Conservation (phyloP, 2,329 filamentous ascomycete species). For the Fusarium sterilihyphosum region DNA sequence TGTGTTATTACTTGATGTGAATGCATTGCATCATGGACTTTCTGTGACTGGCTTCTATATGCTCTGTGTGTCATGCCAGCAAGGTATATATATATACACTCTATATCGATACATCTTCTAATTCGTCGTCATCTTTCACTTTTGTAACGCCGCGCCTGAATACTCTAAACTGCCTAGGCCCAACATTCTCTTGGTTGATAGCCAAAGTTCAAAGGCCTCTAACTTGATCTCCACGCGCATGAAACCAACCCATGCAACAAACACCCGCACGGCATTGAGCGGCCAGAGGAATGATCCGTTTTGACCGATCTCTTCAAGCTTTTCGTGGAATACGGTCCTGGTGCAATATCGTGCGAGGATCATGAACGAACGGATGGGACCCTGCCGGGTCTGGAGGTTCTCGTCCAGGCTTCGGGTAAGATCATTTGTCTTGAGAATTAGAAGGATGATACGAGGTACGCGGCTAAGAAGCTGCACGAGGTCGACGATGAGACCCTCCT, state of each 20-base stretch:
- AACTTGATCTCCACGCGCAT: slow-evolving; percentile 71
- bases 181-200: slow-evolving; percentile 62
- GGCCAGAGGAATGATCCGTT: slow-evolving; percentile 68
- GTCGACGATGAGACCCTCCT: slow-evolving; percentile 88
- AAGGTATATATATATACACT: slow-evolving; percentile 34
- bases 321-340: slow-evolving; percentile 72
- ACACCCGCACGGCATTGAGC: slow-evolving; percentile 61
- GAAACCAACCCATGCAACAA: slow-evolving; percentile 67
- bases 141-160: slow-evolving; percentile 37
- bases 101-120: slow-evolving; percentile 38
- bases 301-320: slow-evolving; percentile 65
- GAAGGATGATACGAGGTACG: slow-evolving; percentile 89
- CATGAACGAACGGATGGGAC: slow-evolving; percentile 72
- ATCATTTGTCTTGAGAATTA: slow-evolving; percentile 98
- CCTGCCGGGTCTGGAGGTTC: slow-evolving; percentile 79
- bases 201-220: slow-evolving; percentile 70
- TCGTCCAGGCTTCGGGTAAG: slow-evolving; percentile 94
- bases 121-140: slow-evolving; percentile 22
- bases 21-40: background rate
- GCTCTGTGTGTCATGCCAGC: background rate
- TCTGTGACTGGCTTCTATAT: slow-evolving; percentile 7
- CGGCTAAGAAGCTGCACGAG: slow-evolving; percentile 88
- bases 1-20: background rate
- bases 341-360: slow-evolving; percentile 76
- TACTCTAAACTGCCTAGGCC: slow-evolving; percentile 47